Evolutionary conservation across 2,329 filamentous ascomycete species (phyloP), one percentile per base, ranked within the genome.

Genomic region (Rosellinia necatrix): DNA sequence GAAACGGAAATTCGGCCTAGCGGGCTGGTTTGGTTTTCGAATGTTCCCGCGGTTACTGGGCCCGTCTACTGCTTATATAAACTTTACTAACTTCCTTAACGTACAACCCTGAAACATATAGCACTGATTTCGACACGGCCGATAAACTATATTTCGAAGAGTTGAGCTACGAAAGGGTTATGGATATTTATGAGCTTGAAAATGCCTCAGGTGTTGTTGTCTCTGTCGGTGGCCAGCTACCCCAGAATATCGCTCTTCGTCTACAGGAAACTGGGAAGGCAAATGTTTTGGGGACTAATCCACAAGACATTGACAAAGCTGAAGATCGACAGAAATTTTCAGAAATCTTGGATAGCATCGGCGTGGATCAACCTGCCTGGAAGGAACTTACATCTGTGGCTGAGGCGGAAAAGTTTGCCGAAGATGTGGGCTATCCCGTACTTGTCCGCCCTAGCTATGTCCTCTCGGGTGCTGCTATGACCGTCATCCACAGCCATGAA

Each of bases 301-400:
- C 94, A 32, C 82, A 87, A 69, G 91, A 97, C 70, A 99, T 99
- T 64, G 94, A 99, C 82, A 96, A 92, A 79, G 94, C 94, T 42
- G 94, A 99, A 76, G 92, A 99, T 73, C 87, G 94, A 71, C 92
- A 97, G 75, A 97, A 99, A 76, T 99, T 99, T 81, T 97, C 93
- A 19, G 89, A 92, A 69, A 97, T 97, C 62, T 83, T 99, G 41
- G 94, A 99, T 74, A 96, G 90, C 74, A 97, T 97, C 67, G 93
- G 92, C 57, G 87, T 99, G 53, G 93, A 97, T 72, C 94, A 99
- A 77, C 94, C 94, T 30, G 92, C 91, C 8, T 99, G 94, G 94
- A 96, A 96, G 76, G 94, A 99, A 74, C 85, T 97, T 34, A 96
- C 90, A 25, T 97, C 91, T 13, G 90, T 93, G 59, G 78, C 88